Conservation (phyloP, 2,329 filamentous ascomycete genomes). For the Hypoxylon sp. region DNA sequence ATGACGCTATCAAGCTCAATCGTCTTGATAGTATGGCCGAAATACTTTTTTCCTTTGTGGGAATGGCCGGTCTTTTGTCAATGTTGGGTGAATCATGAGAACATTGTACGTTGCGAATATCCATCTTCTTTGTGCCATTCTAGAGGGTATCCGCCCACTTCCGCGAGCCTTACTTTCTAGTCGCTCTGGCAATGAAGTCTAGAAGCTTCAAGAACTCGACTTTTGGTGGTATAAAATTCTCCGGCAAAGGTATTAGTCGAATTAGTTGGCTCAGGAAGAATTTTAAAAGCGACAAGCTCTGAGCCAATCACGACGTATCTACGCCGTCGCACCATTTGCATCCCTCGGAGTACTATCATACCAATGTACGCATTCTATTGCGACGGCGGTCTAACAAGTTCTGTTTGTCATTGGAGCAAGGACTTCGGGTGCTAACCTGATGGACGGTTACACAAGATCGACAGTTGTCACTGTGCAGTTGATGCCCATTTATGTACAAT, state of each 20-base stretch:
- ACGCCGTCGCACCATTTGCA: not conserved
- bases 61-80: not conserved
- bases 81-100: not conserved
- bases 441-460: conserved; percentile 1
- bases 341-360: not conserved
- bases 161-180: not conserved
- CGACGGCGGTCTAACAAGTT: not conserved
- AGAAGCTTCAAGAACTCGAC: not conserved
- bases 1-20: not conserved
- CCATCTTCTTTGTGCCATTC: not conserved
- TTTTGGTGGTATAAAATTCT: not conserved
- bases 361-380: not conserved
- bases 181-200: not conserved
- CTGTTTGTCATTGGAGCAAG: not conserved
- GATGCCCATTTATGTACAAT: not conserved
- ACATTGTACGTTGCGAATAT: not conserved
- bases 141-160: not conserved
- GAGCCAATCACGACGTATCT: not conserved
- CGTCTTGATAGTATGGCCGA: not conserved
- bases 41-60: not conserved
- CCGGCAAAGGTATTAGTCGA: not conserved
- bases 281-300: not conserved
- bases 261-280: not conserved
- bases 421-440: not conserved
- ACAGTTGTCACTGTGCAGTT: not conserved